Conservation (phyloP, 805 yeast genomes). For the Candida boleticola region DNA sequence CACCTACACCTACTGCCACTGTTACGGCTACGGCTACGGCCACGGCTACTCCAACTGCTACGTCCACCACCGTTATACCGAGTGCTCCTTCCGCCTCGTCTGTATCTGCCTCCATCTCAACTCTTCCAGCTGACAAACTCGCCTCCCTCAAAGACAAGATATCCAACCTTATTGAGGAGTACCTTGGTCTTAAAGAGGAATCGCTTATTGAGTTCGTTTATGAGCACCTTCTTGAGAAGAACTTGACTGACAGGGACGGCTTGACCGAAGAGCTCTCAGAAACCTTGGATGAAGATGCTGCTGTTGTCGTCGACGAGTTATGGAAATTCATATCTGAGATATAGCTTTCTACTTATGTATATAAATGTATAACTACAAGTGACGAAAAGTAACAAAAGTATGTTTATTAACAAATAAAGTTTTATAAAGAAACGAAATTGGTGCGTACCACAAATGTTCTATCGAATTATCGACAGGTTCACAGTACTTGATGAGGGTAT, state of each 20-base stretch:
- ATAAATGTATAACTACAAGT: not conserved
- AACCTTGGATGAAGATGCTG: constrained; percentile 50
- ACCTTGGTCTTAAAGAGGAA: constrained; percentile 53
- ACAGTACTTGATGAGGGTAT: too few species aligned
- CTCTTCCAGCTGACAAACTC: not conserved
- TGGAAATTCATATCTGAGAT: constrained; percentile 22
- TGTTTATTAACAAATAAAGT: not conserved
- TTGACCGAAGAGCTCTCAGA: constrained; percentile 48
- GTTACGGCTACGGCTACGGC: constrained; percentile 7
- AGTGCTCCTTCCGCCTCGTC: not conserved
- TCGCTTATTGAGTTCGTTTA: constrained; percentile 45
- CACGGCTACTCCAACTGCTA: not conserved
- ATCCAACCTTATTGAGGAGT: constrained; percentile 47
- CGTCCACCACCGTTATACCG: too few species aligned
- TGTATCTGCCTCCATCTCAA: not conserved
- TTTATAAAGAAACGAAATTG: not conserved
- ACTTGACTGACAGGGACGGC: constrained; percentile 28
- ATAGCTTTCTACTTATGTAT: not conserved
- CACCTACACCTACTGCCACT: not conserved
- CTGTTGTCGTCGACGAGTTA: constrained; percentile 38
- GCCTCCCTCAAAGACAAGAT: constrained; percentile 31
- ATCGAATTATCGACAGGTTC: too few species aligned
- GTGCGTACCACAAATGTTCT: too few species aligned
- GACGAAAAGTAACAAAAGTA: not conserved
- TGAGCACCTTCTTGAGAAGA: constrained; percentile 30